Conservation (phyloP, 2,329 filamentous ascomycete species). For the Diaporthe aspalathi region DNA sequence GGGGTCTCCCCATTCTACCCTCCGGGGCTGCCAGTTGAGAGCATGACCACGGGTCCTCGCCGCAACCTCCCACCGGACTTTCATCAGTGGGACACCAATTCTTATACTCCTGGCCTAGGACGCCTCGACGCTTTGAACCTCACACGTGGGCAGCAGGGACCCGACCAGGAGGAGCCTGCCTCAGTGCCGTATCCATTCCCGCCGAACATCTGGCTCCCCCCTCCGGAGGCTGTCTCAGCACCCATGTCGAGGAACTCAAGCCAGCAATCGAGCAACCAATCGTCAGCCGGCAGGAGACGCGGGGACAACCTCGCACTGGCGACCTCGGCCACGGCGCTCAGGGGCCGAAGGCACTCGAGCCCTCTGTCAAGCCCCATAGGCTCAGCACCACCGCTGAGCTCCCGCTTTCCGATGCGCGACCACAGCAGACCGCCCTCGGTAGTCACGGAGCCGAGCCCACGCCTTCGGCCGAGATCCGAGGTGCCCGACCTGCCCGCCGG, state of each 20-base stretch:
- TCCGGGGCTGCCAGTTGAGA: constrained; percentile 41
- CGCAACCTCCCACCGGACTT: constrained; percentile 37
- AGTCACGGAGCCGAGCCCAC: constrained; percentile 58
- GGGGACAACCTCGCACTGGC: constrained; percentile 40
- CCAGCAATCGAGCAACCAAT: constrained; percentile 49
- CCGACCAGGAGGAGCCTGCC: constrained; percentile 43
- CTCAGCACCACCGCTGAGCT: constrained; percentile 5
- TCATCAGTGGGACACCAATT: constrained; percentile 45
- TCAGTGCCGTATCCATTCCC: constrained; percentile 43
- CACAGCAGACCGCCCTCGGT: constrained; percentile 53
- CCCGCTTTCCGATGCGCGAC: constrained; percentile 34
- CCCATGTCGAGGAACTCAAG: constrained; percentile 62
- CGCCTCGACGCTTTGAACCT: not conserved
- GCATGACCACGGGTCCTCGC: constrained; percentile 27
- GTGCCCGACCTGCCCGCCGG: constrained; percentile 16
- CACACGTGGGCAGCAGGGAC: constrained; percentile 41
- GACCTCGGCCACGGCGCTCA: not conserved
- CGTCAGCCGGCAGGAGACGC: constrained; percentile 41
- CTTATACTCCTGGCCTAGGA: constrained; percentile 41
- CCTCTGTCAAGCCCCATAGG: constrained; percentile 31
- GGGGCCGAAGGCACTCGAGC: constrained; percentile 31
- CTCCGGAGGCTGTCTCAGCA: constrained; percentile 58
- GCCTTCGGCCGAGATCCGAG: constrained; percentile 40
- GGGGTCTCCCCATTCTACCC: constrained; percentile 45
- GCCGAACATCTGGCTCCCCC: constrained; percentile 44